Evolutionary conservation across 441 rosid genomes (phyloP), one percentile per base, ranked within the genome.

Genomic region (Erysimum cheiri): DNA sequence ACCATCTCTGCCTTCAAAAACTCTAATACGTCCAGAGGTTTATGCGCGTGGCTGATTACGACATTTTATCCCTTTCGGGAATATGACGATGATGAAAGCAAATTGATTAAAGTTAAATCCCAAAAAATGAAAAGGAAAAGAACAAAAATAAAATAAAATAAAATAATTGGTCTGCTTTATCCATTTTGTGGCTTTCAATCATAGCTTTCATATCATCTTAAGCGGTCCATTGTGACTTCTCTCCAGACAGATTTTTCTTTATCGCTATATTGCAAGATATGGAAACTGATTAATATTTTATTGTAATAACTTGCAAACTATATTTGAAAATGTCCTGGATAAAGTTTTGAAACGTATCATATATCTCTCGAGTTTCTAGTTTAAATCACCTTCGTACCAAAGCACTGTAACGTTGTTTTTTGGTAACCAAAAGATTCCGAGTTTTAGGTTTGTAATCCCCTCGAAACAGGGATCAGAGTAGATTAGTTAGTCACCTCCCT

Each of bases 1-100:
- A 28, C 79, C 14, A 49, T 64, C 75, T 70, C 58, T 72, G 22
- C 64, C 59, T 46, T 52, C 39, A 13, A 70, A 52, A 37, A 69
- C 24, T 52, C 53, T 65, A 76, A 70, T 70, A 40, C 46, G 72
- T 48, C 74, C 76, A 74, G 73, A 67, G 48, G 35, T 41, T 40
- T 32, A 13, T 74, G 66, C 75, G 62, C 79, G 75, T 70, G 75
- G 67, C 67, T 26, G 79, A 76, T 50, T 70, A 28, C 1, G 72
- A 76, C 47, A n/a, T 70, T 43, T 70, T 33, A 43, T 70, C 59
- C 60, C 55, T 41, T 75, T 44, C 11, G 39, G 53, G 70, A 24
- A 76, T 64, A 41, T 70, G 75, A 41, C 66, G 67, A 70, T 57
- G 58, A 13, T 58, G 71, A 70, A 64, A 50, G 55, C 67, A 49